These are phyloP conservation scores for Gillenia trifoliata DNA, from an alignment of 306 rosid species.

Conservation along the genomic window DNA sequence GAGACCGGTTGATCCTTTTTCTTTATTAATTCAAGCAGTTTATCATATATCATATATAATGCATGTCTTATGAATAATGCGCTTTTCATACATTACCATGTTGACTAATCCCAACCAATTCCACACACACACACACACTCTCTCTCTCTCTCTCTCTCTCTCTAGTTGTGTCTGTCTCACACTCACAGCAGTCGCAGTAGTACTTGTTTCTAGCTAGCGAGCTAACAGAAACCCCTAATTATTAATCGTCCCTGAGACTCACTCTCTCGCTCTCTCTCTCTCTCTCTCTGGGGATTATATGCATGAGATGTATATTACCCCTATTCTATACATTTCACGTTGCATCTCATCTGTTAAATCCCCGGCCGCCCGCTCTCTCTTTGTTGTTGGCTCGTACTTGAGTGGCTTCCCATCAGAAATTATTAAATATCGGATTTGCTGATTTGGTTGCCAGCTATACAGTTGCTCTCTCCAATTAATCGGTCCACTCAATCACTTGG, in stretches of 20 bases:
- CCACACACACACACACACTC: conserved; percentile 30
- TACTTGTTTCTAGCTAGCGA: conserved; percentile 1
- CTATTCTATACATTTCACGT: neutral
- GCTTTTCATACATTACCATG: conserved; percentile 73
- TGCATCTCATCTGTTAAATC: neutral
- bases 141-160: conserved; percentile 19
- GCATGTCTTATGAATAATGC: conserved; percentile 8
- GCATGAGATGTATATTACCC: neutral
- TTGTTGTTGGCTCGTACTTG: neutral
- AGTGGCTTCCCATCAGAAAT: neutral
- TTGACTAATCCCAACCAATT: conserved; percentile 78
- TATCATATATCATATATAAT: conserved; percentile 25
- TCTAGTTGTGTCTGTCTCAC: conserved; percentile 23
- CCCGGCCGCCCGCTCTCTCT: neutral
- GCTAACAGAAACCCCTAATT: conserved; percentile 27
- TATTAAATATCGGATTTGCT: neutral
- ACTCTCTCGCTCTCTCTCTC: conserved; percentile 12
- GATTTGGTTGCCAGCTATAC: neutral
- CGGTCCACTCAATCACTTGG: neutral
- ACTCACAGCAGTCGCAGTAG: neutral
- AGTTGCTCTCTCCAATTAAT: conserved; percentile 18
- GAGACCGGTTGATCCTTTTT: neutral
- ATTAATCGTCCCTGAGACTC: conserved; percentile 7
- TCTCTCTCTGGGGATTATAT: neutral
- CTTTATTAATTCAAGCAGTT: conserved; percentile 34